Base-by-base conservation (phyloP, 2,329 filamentous ascomycete genomes). In the Microdochium nivale region DNA sequence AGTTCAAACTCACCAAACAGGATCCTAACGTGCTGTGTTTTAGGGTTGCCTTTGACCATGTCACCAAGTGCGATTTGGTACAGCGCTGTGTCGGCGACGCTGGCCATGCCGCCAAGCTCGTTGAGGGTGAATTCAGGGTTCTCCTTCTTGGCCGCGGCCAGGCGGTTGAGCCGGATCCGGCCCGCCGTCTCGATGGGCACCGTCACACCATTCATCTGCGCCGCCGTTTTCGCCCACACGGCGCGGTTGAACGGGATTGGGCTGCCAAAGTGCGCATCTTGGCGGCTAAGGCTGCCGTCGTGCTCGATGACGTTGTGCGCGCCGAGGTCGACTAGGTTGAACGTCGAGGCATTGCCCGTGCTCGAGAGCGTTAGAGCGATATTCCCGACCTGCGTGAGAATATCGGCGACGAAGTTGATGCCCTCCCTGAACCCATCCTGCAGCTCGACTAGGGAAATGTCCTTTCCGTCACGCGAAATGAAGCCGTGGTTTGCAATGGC, bases 231-330 rank as follows among this genome's bases (percentile, higher is more conserved):
- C 13, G 51, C 56, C 58, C 59, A 68, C 23, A 64, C 59, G 10
- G 56, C 55, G 4, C 54, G 44, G 46, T 62, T 51, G 51, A 67
- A 68, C 30, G 58, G 59, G 49, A 62, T 56, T 54, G 65, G 65
- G 51, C 67, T 59, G 30, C 64, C 65, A 21, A 61, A 61, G 51
- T 56, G 54, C 3, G 24, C 24, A 51, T 68, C 65, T 47, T 59
- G 58, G 37, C 66, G 59, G 53, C 56, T 62, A 1, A 68, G 54
- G 33, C 60, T 63, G 37, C 63, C 64, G 50, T 68, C 65, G 52
- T 67, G 64, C 49, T 68, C 66, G 50, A 68, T 65, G n/a, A 66
- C 62, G 25, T 47, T 47, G 46, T 47, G 46, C 8, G 24, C 24
- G 46, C 46, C 46, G 13, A 47, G 24, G 25, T 47, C 24, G 46